Percentiles rank a stretch among this genome's conserved stretches.
Conservation (phyloP, 2,329 filamentous ascomycete genomes). For the Magnaporthales sp. region DNA sequence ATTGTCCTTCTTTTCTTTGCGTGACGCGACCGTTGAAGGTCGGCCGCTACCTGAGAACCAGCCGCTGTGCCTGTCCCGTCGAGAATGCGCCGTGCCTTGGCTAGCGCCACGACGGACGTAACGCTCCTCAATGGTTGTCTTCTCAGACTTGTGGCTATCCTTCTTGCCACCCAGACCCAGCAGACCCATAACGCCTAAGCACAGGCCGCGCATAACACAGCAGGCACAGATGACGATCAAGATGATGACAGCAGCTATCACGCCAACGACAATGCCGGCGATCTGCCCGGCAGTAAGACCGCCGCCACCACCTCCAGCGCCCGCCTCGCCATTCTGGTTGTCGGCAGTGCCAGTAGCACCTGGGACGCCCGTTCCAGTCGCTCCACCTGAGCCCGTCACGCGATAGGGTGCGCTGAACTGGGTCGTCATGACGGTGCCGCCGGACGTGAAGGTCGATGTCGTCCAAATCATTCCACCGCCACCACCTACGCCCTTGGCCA, state of each 20-base stretch:
- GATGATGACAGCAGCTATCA: conserved; percentile 56
- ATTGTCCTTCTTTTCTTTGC: conserved; percentile 39
- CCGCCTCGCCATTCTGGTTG: conserved; percentile 25
- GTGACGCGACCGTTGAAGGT: conserved; percentile 30
- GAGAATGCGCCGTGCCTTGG: conserved; percentile 34
- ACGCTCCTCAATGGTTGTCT: conserved; percentile 45
- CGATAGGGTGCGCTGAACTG: conserved; percentile 41
- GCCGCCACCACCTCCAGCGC: conserved; percentile 30
- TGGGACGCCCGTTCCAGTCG: conserved; percentile 38
- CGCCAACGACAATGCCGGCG: conserved; percentile 72
- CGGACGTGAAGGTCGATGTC: conserved; percentile 28
- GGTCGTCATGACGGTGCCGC: conserved; percentile 41
- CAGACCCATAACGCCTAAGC: conserved; percentile 48
- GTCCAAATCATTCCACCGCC: conserved; percentile 20
- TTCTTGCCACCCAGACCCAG: conserved; percentile 51
- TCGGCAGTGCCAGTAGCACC: conserved; percentile 38
- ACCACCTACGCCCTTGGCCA: conserved; percentile 14
- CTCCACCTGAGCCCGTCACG: conserved; percentile 43
- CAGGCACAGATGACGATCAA: conserved; percentile 67
- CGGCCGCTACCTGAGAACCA: conserved; percentile 46
- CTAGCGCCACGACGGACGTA: conserved; percentile 21
- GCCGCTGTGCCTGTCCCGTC: conserved; percentile 44
- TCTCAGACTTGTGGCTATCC: conserved; percentile 38
- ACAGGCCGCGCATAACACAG: conserved; percentile 57
- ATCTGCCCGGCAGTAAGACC: conserved; percentile 63